These are phyloP conservation scores for Penstemon barbatus DNA, from an alignment of 257 asterid genomes.

Conservation along the genomic window DNA sequence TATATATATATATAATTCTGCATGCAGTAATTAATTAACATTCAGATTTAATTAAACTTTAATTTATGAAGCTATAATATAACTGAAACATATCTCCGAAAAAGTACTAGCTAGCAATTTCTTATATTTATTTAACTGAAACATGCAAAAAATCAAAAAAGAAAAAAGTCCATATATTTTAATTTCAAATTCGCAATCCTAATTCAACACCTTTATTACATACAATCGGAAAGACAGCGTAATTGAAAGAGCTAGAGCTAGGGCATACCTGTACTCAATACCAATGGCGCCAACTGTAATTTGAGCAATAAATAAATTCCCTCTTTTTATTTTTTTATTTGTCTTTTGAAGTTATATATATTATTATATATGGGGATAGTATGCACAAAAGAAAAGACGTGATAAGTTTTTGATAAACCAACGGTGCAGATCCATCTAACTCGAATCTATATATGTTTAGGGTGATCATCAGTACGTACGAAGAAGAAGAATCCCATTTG, in stretches of 20 bases:
- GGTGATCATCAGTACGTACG: too few relatives aligned
- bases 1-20: too few relatives aligned
- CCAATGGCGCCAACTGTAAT: constrained; percentile 27
- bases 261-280: neutral
- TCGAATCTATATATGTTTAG: too few relatives aligned
- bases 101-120: neutral
- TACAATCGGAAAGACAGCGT: neutral
- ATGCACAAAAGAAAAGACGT: neutral
- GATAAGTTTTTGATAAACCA: neutral
- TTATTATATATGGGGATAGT: too few relatives aligned
- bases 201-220: neutral
- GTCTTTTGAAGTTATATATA: neutral
- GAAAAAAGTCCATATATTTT: too few relatives aligned
- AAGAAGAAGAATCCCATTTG: too few relatives aligned
- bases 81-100: neutral
- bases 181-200: too few relatives aligned
- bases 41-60: too few relatives aligned
- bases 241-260: neutral
- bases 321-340: neutral
- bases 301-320: neutral
- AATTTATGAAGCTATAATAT: too few relatives aligned
- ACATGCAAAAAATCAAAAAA: neutral
- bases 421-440: too few relatives aligned
- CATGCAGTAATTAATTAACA: too few relatives aligned
- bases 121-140: neutral